phyloP scores from a whole-genome alignment of 345 rosid species.

The Mercurialis annua region DNA sequence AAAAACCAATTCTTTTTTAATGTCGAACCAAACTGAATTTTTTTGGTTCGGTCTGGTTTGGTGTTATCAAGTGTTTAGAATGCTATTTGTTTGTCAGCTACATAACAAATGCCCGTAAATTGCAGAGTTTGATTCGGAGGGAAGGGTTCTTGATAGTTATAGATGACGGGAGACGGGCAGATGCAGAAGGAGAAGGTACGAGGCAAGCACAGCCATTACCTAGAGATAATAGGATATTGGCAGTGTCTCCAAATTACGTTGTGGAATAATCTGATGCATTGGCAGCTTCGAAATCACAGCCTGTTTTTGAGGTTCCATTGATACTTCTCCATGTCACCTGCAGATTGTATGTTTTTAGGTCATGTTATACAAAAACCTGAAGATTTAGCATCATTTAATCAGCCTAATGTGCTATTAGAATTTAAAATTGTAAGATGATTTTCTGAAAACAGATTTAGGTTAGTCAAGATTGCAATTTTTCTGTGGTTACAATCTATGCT shows the following conservation, averaged over 20 bases:
- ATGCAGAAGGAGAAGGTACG: slow-evolving; percentile 44
- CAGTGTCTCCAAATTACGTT: slow-evolving; percentile 84
- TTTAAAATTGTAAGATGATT: neutral
- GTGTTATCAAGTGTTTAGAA: neutral
- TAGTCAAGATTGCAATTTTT: neutral
- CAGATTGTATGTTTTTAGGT: neutral
- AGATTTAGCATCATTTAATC: neutral
- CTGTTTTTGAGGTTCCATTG: neutral
- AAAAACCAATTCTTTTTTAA: too few species aligned
- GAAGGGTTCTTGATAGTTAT: slow-evolving; percentile 86
- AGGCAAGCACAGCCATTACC: slow-evolving; percentile 38
- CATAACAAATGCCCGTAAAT: slow-evolving; percentile 3
- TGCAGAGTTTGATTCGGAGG: slow-evolving; percentile 79
- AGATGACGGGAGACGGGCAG: slow-evolving; percentile 59
- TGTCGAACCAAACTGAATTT: too few species aligned
- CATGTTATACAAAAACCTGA: neutral
- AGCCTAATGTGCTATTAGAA: neutral
- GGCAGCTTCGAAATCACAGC: neutral
- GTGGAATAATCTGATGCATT: slow-evolving; percentile 45
- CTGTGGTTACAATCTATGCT: too few species aligned
- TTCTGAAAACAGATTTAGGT: neutral
- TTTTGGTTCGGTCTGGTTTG: too few species aligned
- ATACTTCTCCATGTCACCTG: neutral
- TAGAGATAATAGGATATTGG: slow-evolving; percentile 75
- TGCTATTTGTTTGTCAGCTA: neutral